These are phyloP conservation scores for Aspergillus avenaceus DNA, from an alignment of 495 filamentous ascomycete species.

Conservation along the genomic window DNA sequence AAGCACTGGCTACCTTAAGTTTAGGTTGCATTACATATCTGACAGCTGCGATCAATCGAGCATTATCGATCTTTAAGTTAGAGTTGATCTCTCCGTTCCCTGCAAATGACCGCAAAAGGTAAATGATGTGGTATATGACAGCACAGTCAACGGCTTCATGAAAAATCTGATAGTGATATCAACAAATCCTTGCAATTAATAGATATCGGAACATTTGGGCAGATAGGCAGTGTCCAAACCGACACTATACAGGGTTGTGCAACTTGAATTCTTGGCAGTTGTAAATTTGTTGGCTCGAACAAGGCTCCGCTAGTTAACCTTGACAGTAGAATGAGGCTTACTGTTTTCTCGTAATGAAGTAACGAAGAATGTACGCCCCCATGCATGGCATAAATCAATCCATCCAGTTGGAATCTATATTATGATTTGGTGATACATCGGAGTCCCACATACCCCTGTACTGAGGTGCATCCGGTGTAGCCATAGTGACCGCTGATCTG, in stretches of 20 bases:
- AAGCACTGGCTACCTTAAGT: too few species aligned
- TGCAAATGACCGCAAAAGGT: neutral
- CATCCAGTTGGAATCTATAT: constrained; percentile 1
- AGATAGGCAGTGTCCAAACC: neutral
- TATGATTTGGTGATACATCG: neutral
- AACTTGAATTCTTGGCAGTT: neutral
- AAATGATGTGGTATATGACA: neutral
- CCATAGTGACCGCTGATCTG: neutral
- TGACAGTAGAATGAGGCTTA: neutral
- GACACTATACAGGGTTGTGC: neutral
- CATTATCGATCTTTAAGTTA: neutral
- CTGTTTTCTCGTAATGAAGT: neutral
- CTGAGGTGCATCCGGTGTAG: neutral
- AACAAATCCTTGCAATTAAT: neutral
- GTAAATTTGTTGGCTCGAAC: neutral
- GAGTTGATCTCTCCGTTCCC: neutral
- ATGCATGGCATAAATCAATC: constrained; percentile 3
- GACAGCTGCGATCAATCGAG: neutral
- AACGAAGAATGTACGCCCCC: neutral
- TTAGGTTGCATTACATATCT: neutral
- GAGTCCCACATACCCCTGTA: neutral
- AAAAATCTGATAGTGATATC: neutral
- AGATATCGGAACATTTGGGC: neutral
- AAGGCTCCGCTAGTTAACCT: neutral
- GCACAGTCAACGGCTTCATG: neutral